These are phyloP conservation scores for Alternaria angustiovoidea DNA, from an alignment of 2,329 filamentous ascomycete species.

Conservation along the genomic window DNA sequence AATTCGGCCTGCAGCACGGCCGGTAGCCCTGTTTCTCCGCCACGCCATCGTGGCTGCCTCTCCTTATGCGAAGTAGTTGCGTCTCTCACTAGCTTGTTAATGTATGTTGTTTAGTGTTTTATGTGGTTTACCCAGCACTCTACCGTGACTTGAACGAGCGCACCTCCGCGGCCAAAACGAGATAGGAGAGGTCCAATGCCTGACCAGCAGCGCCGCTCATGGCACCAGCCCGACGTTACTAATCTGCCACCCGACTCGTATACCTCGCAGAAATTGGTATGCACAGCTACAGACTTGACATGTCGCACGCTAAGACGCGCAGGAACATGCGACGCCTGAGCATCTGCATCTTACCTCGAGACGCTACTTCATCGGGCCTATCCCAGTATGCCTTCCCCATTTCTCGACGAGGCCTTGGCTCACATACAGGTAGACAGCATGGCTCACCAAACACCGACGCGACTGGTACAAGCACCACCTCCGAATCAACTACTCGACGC, in stretches of 20 bases:
- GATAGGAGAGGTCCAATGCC: conserved; percentile 40
- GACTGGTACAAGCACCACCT: conserved; percentile 67
- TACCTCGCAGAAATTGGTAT: conserved; percentile 63
- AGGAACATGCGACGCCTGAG: conserved; percentile 68
- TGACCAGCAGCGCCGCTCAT: conserved; percentile 39
- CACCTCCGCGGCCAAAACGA: conserved; percentile 24
- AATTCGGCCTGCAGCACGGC: neutral
- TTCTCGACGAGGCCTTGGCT: conserved; percentile 17
- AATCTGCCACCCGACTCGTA: conserved; percentile 59
- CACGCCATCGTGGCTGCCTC: conserved; percentile 26
- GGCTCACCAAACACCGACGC: conserved; percentile 69
- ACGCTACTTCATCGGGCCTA: conserved; percentile 71
- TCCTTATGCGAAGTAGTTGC: conserved; percentile 20
- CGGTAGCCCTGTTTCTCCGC: conserved; percentile 23
- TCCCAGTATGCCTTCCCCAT: conserved; percentile 55
- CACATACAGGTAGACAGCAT: conserved; percentile 57
- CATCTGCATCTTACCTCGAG: conserved; percentile 69
- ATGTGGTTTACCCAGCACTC: conserved; percentile 17
- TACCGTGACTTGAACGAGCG: conserved; percentile 21
- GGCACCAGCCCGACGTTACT: conserved; percentile 45
- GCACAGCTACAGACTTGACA: conserved; percentile 8
- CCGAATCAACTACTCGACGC: conserved; percentile 54
- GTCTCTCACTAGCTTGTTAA: conserved; percentile 10
- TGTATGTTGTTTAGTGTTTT: conserved; percentile 26
- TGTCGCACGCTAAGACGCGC: conserved; percentile 22